These are phyloP conservation scores for Graphiopsis chlorocephala DNA, from an alignment of 2,329 filamentous ascomycete genomes.

Conservation along the genomic window DNA sequence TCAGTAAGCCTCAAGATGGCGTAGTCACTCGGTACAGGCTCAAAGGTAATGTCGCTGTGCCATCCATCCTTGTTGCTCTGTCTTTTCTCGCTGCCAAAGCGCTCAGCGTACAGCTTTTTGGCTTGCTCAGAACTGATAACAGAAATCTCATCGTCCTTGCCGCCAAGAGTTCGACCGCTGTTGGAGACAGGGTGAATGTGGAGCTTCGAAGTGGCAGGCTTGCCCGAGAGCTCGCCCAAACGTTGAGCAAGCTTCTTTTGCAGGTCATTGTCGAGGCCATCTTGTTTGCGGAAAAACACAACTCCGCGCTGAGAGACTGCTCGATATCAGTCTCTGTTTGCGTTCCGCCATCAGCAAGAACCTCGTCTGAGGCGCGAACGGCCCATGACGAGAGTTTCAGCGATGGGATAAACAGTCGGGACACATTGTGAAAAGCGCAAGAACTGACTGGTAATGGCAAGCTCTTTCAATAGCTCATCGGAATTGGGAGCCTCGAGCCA, in stretches of 20 bases:
- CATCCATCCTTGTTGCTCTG: conserved; percentile 45
- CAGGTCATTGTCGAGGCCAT: conserved; percentile 58
- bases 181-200: conserved; percentile 62
- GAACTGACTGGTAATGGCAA: conserved; percentile 56
- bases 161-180: conserved; percentile 52
- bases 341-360: conserved; percentile 2
- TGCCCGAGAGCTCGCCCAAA: conserved; percentile 59
- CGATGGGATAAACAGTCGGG: background rate
- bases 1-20: conserved; percentile 57
- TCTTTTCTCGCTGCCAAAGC: conserved; percentile 26
- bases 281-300: conserved; percentile 66
- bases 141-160: conserved; percentile 58
- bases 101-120: conserved; percentile 50
- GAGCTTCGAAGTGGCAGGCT: conserved; percentile 55
- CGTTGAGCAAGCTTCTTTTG: conserved; percentile 62
- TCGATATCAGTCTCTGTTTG: background rate
- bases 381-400: background rate
- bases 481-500: conserved; percentile 35
- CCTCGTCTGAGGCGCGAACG: background rate
- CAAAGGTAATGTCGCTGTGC: conserved; percentile 64
- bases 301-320: conserved; percentile 67
- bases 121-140: conserved; percentile 59
- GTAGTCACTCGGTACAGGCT: conserved; percentile 63
- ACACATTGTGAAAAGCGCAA: background rate
- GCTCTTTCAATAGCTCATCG: conserved; percentile 39